These are phyloP conservation scores for Aureobasidium sp. DNA, from an alignment of 2,329 filamentous ascomycete genomes.

Conservation along the genomic window DNA sequence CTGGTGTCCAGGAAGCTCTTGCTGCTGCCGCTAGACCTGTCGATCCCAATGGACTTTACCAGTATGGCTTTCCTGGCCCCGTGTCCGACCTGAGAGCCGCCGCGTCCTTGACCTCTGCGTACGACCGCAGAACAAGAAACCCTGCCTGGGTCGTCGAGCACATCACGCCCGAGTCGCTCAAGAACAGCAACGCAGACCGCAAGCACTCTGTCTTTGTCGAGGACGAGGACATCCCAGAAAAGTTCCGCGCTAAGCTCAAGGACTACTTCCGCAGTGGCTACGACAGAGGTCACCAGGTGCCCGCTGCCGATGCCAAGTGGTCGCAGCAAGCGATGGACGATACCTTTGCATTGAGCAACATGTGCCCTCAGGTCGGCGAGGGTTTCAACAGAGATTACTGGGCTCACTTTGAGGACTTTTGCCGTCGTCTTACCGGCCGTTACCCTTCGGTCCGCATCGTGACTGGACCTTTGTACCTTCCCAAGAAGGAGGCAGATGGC, in stretches of 20 bases:
- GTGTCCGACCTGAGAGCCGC: slow-evolving; percentile 72
- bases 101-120: slow-evolving; percentile 72
- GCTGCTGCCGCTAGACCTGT: slow-evolving; percentile 28
- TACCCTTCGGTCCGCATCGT: slow-evolving; percentile 88
- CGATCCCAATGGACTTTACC: slow-evolving; percentile 44
- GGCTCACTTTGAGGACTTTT: slow-evolving; percentile 98
- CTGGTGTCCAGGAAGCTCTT: slow-evolving; percentile 18
- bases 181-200: slow-evolving; percentile 67
- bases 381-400: slow-evolving; percentile 99
- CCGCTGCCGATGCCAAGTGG: slow-evolving; percentile 94
- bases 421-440: slow-evolving; percentile 65
- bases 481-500: slow-evolving; percentile 72
- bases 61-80: slow-evolving; percentile 77
- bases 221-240: slow-evolving; percentile 67
- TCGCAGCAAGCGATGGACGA: slow-evolving; percentile 89
- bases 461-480: slow-evolving; percentile 88
- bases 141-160: slow-evolving; percentile 90
- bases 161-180: slow-evolving; percentile 81
- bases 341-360: slow-evolving; percentile 88
- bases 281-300: slow-evolving; percentile 93
- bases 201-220: slow-evolving; percentile 77
- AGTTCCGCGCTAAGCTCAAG: slow-evolving; percentile 81
- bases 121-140: slow-evolving; percentile 84
- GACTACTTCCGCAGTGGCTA: slow-evolving; percentile 95
- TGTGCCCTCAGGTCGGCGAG: slow-evolving; percentile 97